Evolutionary conservation across 2,329 filamentous ascomycete genomes (phyloP).

Genomic region (Aspergillus alliaceus): DNA sequence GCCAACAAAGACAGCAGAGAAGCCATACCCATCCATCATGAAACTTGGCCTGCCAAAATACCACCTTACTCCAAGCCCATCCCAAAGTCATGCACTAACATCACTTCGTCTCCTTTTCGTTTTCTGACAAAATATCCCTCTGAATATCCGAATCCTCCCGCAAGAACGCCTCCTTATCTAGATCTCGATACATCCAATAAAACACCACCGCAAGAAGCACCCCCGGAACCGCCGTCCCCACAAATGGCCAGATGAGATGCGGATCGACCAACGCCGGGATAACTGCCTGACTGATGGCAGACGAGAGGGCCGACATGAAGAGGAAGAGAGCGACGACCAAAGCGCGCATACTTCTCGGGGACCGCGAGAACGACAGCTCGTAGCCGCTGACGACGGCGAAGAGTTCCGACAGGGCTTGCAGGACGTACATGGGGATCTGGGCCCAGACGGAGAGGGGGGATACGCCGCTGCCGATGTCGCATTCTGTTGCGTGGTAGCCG

Average conservation of each 20-base stretch:
- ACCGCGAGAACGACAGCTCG: not conserved
- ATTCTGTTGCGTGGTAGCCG: not conserved
- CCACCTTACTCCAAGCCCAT: no score
- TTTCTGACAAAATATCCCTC: not conserved
- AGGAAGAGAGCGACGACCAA: not conserved
- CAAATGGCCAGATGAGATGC: not conserved
- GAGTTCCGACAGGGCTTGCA: not conserved
- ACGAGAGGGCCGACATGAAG: not conserved
- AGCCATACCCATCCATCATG: no score
- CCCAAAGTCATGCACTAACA: no score
- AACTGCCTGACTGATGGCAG: not conserved
- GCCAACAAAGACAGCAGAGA: no score
- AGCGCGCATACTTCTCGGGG: not conserved
- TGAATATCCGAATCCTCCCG: not conserved
- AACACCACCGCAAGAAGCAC: not conserved
- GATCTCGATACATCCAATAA: not conserved
- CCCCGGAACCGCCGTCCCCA: not conserved
- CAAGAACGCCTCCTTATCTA: not conserved
- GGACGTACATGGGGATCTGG: not conserved
- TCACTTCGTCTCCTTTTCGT: not conserved
- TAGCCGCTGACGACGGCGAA: not conserved
- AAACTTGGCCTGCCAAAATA: no score
- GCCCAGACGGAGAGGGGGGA: not conserved
- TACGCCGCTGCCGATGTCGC: not conserved
- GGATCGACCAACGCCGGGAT: not conserved